These are phyloP conservation scores for Pachysandra terminalis DNA, from an alignment of 164 flowering plant species.

Conservation along the genomic window DNA sequence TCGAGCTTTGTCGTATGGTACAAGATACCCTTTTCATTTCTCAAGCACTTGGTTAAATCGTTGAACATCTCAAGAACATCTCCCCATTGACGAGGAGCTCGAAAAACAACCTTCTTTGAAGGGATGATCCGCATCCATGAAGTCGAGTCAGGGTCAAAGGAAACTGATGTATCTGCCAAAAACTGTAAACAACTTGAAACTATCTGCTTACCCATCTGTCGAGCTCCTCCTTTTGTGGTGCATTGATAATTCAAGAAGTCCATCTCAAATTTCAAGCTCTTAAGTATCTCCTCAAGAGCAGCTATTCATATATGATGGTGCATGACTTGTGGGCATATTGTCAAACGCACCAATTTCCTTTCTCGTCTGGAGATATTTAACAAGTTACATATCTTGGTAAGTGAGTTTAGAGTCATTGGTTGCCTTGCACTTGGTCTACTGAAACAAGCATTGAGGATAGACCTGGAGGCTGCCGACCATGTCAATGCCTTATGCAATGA, in stretches of 20 bases:
- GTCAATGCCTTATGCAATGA: slow-evolving; percentile 24
- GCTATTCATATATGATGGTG: slow-evolving; percentile 66
- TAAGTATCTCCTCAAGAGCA: slow-evolving; percentile 53
- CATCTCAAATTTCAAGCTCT: slow-evolving; percentile 52
- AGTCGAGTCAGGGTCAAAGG: slow-evolving; percentile 44
- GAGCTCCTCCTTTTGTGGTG: slow-evolving; percentile 24
- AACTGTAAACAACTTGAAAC: slow-evolving; percentile 51
- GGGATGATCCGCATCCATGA: slow-evolving; percentile 80
- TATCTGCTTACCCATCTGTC: slow-evolving; percentile 56
- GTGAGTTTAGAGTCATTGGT: slow-evolving; percentile 43
- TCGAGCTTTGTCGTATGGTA: slow-evolving; percentile 54
- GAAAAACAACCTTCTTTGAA: slow-evolving; percentile 23
- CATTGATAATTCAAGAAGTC: slow-evolving; percentile 19
- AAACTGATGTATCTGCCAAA: slow-evolving; percentile 34
- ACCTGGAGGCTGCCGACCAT: slow-evolving; percentile 1
- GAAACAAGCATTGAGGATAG: slow-evolving; percentile 28
- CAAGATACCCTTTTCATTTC: slow-evolving; percentile 30
- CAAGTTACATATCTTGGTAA: slow-evolving; percentile 54
- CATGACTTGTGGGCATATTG: slow-evolving; percentile 66
- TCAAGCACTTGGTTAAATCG: slow-evolving; percentile 54
- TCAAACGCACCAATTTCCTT: slow-evolving; percentile 56
- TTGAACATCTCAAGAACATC: slow-evolving; percentile 72
- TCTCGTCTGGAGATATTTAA: slow-evolving; percentile 62
- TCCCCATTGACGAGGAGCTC: slow-evolving; percentile 48
- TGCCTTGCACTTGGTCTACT: slow-evolving; percentile 45